Percentiles rank a stretch among this genome's conserved stretches.
These are phyloP conservation scores for Oryza officinalis DNA, from an alignment of 176 grass and related monocot species.

Conservation along the genomic window DNA sequence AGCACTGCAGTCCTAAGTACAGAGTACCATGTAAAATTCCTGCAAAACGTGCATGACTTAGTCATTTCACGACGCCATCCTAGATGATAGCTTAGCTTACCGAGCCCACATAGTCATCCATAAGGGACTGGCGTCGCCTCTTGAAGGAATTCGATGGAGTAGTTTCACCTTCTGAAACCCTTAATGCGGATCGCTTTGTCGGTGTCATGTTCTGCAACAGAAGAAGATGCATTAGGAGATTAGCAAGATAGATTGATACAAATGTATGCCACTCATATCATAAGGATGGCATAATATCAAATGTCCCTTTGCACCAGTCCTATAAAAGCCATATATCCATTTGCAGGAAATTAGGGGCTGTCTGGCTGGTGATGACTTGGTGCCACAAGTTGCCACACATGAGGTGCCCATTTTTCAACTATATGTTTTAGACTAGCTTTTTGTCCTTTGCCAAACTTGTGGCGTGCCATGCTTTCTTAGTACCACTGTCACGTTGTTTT, in stretches of 20 bases:
- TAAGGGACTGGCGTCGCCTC: conserved; percentile 69
- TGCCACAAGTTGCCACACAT: not conserved
- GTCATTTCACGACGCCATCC: not conserved
- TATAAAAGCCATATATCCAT: not conserved
- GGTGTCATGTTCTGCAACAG: conserved; percentile 74
- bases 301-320: not conserved
- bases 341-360: not conserved
- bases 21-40: not conserved
- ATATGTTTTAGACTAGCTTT: not conserved
- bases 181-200: conserved; percentile 57
- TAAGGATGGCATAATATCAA: no score
- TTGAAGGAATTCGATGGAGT: conserved; percentile 52
- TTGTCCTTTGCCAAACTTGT: not conserved
- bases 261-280: no score
- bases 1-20: not conserved
- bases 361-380: not conserved
- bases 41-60: not conserved
- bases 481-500: not conserved
- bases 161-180: conserved; percentile 63
- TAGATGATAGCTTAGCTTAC: conserved; percentile 49
- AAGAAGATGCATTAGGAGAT: not conserved
- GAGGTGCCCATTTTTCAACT: not conserved
- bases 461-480: not conserved
- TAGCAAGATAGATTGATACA: not conserved
- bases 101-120: conserved; percentile 77